These are phyloP conservation scores for Aechmea fasciata DNA, from an alignment of 176 grass and related monocot species.

Conservation along the genomic window DNA sequence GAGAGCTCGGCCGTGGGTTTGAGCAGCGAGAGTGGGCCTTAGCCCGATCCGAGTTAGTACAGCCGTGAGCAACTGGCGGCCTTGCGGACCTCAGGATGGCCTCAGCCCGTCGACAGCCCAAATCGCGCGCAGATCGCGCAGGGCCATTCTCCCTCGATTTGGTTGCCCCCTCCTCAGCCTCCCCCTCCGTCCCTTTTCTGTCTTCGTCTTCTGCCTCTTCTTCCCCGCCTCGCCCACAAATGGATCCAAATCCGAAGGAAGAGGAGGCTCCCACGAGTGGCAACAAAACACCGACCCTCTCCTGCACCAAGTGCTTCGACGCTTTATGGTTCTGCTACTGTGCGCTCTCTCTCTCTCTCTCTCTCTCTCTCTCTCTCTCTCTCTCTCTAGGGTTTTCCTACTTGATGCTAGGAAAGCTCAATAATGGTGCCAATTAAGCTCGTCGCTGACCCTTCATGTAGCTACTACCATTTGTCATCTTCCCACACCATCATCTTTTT, in stretches of 20 bases:
- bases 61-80: too few species aligned
- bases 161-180: not conserved
- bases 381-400: not conserved
- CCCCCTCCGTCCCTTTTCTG: not conserved
- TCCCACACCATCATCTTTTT: slow-evolving; percentile 1
- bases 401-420: not conserved
- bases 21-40: too few species aligned
- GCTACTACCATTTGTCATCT: not conserved
- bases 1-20: too few species aligned
- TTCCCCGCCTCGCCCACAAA: not conserved
- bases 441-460: too few species aligned
- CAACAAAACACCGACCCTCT: not conserved
- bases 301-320: slow-evolving; percentile 85
- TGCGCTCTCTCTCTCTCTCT: slow-evolving; percentile 8
- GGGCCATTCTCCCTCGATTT: too few species aligned
- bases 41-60: too few species aligned
- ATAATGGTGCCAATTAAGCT: too few species aligned
- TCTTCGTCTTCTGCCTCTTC: not conserved
- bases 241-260: slow-evolving; percentile 10
- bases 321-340: slow-evolving; percentile 91
- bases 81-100: too few species aligned
- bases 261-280: not conserved
- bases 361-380: not conserved
- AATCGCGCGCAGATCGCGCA: too few species aligned
- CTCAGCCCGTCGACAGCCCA: too few species aligned